Evolutionary conservation across 805 yeast genomes (phyloP).

Genomic region (Yarrowia sp.): DNA sequence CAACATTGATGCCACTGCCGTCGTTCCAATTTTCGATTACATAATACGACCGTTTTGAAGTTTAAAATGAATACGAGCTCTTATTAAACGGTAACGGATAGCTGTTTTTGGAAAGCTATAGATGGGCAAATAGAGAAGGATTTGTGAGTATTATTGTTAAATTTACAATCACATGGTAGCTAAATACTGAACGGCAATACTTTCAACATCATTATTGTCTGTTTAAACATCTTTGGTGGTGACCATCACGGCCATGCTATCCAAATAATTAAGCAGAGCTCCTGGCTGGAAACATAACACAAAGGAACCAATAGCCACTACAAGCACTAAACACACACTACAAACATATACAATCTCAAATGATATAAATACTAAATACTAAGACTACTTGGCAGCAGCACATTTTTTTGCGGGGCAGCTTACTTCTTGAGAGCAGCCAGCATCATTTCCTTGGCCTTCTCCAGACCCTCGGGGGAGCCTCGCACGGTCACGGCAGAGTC

Average conservation of each 20-base stretch:
- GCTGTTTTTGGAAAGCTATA: too few relatives aligned
- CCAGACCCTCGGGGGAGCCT: constrained; percentile 58
- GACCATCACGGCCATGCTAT: too few relatives aligned
- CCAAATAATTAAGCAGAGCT: too few relatives aligned
- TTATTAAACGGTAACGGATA: too few relatives aligned
- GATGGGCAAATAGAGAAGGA: too few relatives aligned
- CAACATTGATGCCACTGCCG: background rate
- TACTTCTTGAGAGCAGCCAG: constrained; percentile 34
- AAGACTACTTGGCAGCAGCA: background rate
- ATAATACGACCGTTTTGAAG: too few relatives aligned
- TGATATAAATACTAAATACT: constrained; percentile 26
- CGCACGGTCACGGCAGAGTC: constrained; percentile 55
- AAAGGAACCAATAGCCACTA: background rate
- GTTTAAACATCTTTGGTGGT: too few relatives aligned
- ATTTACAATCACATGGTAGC: too few relatives aligned
- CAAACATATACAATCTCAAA: background rate
- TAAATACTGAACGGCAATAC: too few relatives aligned
- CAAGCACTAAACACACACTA: background rate
- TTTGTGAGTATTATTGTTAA: too few relatives aligned
- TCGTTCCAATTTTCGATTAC: background rate
- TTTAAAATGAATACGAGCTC: too few relatives aligned
- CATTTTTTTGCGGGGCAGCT: background rate
- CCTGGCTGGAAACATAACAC: background rate
- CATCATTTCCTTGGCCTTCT: constrained; percentile 47
- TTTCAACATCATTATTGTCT: too few relatives aligned